A percentile compares a stretch with the other conserved stretches of the same genome.
These are phyloP conservation scores for Phycomyces nitens DNA, from an alignment of 192 early-diverging fungal species.

Conservation along the genomic window DNA sequence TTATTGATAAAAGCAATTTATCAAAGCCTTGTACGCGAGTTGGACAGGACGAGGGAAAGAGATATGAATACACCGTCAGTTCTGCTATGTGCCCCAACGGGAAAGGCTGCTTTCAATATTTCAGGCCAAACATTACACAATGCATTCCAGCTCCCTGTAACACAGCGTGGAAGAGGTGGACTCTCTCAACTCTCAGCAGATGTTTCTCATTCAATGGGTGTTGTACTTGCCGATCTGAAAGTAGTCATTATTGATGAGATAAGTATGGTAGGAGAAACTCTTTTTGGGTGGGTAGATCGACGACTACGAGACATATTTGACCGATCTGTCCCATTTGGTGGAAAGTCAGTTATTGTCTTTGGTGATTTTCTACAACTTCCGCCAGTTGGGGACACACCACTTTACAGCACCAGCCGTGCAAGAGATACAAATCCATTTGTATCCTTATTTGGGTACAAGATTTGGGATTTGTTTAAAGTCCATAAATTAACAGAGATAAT, in stretches of 20 bases:
- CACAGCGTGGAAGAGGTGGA: neutral
- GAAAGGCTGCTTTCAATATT: slow-evolving; percentile 3
- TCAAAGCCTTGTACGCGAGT: neutral
- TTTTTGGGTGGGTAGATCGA: neutral
- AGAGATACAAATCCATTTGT: no score
- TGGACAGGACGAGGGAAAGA: neutral
- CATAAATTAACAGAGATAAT: slow-evolving; percentile 6
- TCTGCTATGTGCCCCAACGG: neutral
- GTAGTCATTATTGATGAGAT: neutral
- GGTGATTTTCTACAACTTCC: slow-evolving; percentile 4
- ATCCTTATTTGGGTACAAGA: neutral
- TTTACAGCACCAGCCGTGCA: no score
- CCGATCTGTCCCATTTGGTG: neutral
- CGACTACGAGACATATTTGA: neutral
- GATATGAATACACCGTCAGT: neutral
- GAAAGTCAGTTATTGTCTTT: neutral
- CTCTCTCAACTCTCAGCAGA: neutral
- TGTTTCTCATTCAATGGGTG: neutral
- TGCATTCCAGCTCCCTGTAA: neutral
- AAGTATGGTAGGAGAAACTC: neutral
- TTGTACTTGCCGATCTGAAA: neutral
- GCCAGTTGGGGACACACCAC: neutral
- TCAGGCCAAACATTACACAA: no score
- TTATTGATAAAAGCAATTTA: neutral
- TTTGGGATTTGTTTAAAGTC: slow-evolving; percentile 3